phyloP scores from a whole-genome alignment of 2,329 filamentous ascomycete genomes.

The Coleophoma eucalyptorum region DNA sequence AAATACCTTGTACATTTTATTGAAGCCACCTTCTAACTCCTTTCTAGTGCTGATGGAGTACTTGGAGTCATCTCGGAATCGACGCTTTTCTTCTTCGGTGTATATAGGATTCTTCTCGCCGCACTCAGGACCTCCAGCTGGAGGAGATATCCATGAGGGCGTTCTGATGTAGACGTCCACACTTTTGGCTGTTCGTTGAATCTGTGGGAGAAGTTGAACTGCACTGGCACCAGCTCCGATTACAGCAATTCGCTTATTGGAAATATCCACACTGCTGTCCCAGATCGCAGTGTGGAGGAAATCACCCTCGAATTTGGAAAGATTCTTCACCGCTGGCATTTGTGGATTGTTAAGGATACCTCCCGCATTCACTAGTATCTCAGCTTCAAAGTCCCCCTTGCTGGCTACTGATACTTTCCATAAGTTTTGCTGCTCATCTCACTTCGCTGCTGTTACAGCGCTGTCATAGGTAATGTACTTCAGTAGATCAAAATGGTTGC shows the following conservation, averaged over 20 bases:
- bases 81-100: conserved; percentile 30
- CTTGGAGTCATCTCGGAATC: conserved; percentile 30
- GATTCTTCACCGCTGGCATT: conserved; percentile 40
- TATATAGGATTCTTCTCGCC: conserved; percentile 12
- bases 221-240: conserved; percentile 30
- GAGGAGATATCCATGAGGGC: conserved; percentile 38
- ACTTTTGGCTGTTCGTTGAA: conserved; percentile 31
- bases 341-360: conserved; percentile 37
- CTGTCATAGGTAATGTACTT: conserved; percentile 52
- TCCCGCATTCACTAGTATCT: conserved; percentile 1
- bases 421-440: conserved; percentile 45
- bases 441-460: conserved; percentile 43
- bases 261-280: conserved; percentile 19
- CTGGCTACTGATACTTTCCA: conserved; percentile 41
- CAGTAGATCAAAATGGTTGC: conserved; percentile 47
- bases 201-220: conserved; percentile 33
- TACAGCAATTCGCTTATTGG: conserved; percentile 24
- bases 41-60: not conserved
- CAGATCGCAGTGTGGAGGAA: conserved; percentile 38
- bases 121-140: conserved; percentile 11
- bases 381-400: conserved; percentile 16
- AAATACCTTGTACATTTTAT: conserved; percentile 29
- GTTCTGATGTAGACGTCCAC: conserved; percentile 45
- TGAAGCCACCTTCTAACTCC: not conserved
- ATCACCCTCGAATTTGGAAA: conserved; percentile 40